Evolutionary conservation across 495 filamentous ascomycete species (phyloP), one percentile per base, ranked within the genome.

Genomic region (Parmelia sp.): DNA sequence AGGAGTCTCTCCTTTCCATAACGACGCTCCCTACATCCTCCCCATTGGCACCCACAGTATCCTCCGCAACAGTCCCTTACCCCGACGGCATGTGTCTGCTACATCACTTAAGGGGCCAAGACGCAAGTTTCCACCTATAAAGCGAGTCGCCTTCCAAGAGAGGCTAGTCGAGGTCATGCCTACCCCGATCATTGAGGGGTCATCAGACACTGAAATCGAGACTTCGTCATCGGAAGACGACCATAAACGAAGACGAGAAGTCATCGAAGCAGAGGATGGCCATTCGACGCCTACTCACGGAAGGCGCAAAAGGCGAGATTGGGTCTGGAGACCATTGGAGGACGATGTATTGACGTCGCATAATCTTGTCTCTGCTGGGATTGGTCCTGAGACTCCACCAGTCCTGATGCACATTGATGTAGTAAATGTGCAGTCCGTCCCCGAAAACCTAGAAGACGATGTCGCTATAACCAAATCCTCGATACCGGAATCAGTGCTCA

Each of bases 31-130:
- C 21, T 91, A 91, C 72, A 86, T 82, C 47, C 82, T 84, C 17
- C 84, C 87, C 4, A 79, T 85, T 23, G 82, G 82, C 10, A 79
- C 90, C 10, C 84, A 83, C 65, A 89, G 86, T 73, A 92, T 92
- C 72, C 78, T 92, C 37, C 86, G 88, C 71, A 92, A 92, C 77
- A 90, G 88, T 12, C 88, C 88, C 3, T 71, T 87, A 15, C 82
- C 81, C 3, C 44, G 59, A 25, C 62, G 70, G 27, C 61, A 61
- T 57, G 21, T 66, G 4, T 57, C 65, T 5, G 61, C 68, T n/a
- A 47, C 63, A 29, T 60, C 68, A 19, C 49, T 57, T 29, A 45
- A 68, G 45, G 15, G 39, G 12, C 39, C 63, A n/a, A 64, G 55
- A 58, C 57, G 61, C 27, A 62, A 67, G 61, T 69, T 69, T 29